Evolutionary conservation across 768 basidiomycete species (phyloP).

Genomic region (Gymnopilus dilepis): DNA sequence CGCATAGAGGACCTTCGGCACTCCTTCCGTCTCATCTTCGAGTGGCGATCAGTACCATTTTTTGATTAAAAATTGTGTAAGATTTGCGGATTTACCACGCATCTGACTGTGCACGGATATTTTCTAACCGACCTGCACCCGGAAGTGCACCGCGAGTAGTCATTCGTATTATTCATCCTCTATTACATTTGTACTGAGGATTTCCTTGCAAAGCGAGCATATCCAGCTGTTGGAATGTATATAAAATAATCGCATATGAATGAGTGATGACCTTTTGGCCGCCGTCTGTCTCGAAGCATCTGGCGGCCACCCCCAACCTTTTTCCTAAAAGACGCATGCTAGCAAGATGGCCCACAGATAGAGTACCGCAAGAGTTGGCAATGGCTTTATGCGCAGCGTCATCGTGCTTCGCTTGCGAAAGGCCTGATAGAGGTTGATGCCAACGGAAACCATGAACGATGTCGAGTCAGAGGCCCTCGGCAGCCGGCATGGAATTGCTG

Average conservation of each 20-base stretch:
- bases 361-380: too few relatives aligned
- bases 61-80: background rate
- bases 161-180: constrained; percentile 3
- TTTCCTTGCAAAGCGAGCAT: background rate
- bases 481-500: background rate
- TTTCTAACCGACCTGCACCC: constrained; percentile 13
- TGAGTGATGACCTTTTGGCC: too few relatives aligned
- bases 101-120: constrained; percentile 2
- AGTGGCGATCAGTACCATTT: background rate
- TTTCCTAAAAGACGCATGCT: too few relatives aligned
- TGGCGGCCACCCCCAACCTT: too few relatives aligned
- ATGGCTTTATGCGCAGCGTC: too few relatives aligned
- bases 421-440: too few relatives aligned
- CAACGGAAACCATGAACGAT: background rate
- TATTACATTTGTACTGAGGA: background rate
- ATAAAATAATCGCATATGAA: background rate
- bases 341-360: too few relatives aligned
- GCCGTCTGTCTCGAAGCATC: too few relatives aligned
- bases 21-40: background rate
- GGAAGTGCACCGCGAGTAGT: background rate
- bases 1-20: background rate
- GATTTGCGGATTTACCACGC: background rate
- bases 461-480: background rate
- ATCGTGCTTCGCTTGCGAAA: too few relatives aligned
- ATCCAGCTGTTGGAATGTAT: background rate